phyloP scores from a whole-genome alignment of 305 asterid genomes.

The Fraxinus greggii region DNA sequence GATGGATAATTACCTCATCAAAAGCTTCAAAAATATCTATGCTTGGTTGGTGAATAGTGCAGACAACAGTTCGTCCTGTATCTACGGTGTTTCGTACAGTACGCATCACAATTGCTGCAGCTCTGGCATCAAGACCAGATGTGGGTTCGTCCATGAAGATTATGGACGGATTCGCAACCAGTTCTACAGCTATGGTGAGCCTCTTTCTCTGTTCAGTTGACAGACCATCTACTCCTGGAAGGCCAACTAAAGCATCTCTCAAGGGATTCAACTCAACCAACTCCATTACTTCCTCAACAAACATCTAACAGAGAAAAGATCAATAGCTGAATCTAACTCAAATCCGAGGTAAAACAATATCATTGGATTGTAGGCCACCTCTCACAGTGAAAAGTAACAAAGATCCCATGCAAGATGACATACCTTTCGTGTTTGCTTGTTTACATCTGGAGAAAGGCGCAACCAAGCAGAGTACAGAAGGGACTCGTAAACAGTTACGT shows the following conservation, averaged over 20 bases:
- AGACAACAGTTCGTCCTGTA: conserved; percentile 85
- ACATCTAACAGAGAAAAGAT: conserved; percentile 49
- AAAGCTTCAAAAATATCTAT: conserved; percentile 92
- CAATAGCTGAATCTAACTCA: neutral
- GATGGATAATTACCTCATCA: conserved; percentile 60
- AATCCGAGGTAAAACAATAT: neutral
- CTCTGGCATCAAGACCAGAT: conserved; percentile 93
- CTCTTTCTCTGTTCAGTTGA: conserved; percentile 97
- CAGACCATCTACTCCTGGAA: conserved; percentile 91
- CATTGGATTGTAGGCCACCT: neutral
- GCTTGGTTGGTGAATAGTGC: conserved; percentile 94
- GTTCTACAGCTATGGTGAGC: conserved; percentile 88
- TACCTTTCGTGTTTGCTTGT: conserved; percentile 61
- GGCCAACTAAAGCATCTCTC: conserved; percentile 72
- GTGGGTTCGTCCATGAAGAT: conserved; percentile 99
- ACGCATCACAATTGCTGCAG: conserved; percentile 98
- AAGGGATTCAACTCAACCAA: conserved; percentile 77
- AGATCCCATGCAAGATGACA: neutral
- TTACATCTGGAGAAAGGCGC: conserved; percentile 78
- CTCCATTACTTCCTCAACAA: conserved; percentile 91
- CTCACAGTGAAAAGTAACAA: neutral
- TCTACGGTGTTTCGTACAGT: conserved; percentile 91
- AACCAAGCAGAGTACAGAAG: conserved; percentile 88
- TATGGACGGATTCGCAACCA: conserved; percentile 92
- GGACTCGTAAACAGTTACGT: conserved; percentile 87